These are phyloP conservation scores for Massariosphaeria phaeospora DNA, from an alignment of 495 filamentous ascomycete species.

Conservation along the genomic window DNA sequence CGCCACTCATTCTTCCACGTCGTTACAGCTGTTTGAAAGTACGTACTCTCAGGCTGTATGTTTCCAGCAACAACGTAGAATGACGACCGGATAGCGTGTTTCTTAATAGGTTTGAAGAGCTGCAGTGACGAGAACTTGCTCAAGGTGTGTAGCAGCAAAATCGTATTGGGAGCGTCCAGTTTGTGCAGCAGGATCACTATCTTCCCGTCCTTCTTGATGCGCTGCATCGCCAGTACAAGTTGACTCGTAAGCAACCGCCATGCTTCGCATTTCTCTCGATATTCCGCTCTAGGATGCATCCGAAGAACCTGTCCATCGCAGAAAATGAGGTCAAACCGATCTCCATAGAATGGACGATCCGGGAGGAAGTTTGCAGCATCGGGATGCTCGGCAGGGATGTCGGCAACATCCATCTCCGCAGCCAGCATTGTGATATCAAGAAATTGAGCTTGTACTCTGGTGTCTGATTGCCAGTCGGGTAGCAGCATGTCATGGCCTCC, in stretches of 20 bases:
- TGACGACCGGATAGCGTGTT: constrained; percentile 46
- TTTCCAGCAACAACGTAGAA: constrained; percentile 55
- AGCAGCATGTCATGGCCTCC: constrained; percentile 48
- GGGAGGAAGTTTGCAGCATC: constrained; percentile 44
- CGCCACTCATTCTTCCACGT: constrained; percentile 9
- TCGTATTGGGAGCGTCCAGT: constrained; percentile 43
- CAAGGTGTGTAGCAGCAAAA: constrained; percentile 44
- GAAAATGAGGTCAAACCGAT: constrained; percentile 51
- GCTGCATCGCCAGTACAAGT: constrained; percentile 48
- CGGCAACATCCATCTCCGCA: constrained; percentile 46
- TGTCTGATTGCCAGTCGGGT: not conserved
- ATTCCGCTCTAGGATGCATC: constrained; percentile 43
- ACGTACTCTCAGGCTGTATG: constrained; percentile 33
- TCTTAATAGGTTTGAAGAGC: constrained; percentile 47
- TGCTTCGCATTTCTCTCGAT: constrained; percentile 45
- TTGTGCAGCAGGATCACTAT: constrained; percentile 52
- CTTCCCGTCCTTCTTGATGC: constrained; percentile 45
- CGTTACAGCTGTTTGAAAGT: not conserved
- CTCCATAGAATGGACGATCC: constrained; percentile 28
- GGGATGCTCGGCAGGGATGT: constrained; percentile 45
- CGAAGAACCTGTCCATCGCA: constrained; percentile 56
- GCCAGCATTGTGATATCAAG: constrained; percentile 54
- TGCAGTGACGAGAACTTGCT: constrained; percentile 43
- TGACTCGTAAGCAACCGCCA: constrained; percentile 43
- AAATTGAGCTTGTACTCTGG: constrained; percentile 31